phyloP scores from a whole-genome alignment of 106 monocot genomes.

The Posidonia australis region DNA sequence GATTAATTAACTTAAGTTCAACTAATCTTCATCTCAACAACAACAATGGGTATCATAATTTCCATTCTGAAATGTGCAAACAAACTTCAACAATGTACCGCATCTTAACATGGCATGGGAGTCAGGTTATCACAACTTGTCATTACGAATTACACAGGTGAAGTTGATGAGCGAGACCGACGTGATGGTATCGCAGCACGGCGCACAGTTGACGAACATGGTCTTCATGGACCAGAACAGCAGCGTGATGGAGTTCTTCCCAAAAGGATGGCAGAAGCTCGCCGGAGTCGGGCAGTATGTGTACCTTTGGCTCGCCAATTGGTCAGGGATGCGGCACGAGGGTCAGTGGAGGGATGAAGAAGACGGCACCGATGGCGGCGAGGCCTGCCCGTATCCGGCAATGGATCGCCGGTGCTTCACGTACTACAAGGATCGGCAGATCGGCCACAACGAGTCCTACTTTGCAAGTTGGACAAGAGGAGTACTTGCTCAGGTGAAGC shows the following conservation, averaged over 20 bases:
- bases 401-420: slow-evolving; percentile 19
- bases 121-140: too few species aligned
- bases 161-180: slow-evolving; percentile 42
- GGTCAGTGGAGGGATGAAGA: slow-evolving; percentile 48
- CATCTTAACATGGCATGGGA: too few species aligned
- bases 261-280: slow-evolving; percentile 51
- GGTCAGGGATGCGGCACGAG: slow-evolving; percentile 33
- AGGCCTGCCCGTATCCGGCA: slow-evolving; percentile 18
- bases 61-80: too few species aligned
- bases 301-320: slow-evolving; percentile 35
- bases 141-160: slow-evolving; percentile 35
- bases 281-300: slow-evolving; percentile 47
- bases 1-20: background rate
- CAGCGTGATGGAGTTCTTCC: slow-evolving; percentile 77
- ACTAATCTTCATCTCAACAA: background rate
- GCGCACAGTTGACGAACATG: slow-evolving; percentile 63
- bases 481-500: slow-evolving; percentile 9
- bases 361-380: background rate
- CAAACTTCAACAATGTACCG: too few species aligned
- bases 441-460: slow-evolving; percentile 8
- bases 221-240: slow-evolving; percentile 71
- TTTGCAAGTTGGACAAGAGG: slow-evolving; percentile 11
- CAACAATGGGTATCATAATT: too few species aligned
- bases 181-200: slow-evolving; percentile 46
- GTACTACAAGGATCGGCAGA: slow-evolving; percentile 6